Evolutionary conservation across 1,284 basidiomycete genomes (phyloP).

Genomic region (Phenoliferia sp.): DNA sequence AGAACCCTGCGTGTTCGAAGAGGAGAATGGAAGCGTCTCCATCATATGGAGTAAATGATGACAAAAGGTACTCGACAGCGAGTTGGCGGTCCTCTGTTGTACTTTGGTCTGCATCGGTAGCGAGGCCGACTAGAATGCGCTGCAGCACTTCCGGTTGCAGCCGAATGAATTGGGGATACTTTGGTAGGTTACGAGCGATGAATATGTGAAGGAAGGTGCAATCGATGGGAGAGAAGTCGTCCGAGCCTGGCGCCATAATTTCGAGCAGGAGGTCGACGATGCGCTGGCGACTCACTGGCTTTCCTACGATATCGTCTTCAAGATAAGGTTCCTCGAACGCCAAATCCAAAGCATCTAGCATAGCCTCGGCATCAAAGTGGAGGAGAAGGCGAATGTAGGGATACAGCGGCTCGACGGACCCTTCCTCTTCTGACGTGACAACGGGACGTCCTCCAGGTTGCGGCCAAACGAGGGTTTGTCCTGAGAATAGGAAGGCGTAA

Average conservation of each 20-base stretch:
- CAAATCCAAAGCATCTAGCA: conserved; percentile 88
- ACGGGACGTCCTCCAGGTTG: conserved; percentile 49
- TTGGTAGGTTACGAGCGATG: conserved; percentile 90
- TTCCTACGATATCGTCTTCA: conserved; percentile 56
- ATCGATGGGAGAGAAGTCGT: conserved; percentile 49
- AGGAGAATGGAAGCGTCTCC: conserved; percentile 60
- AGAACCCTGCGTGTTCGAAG: conserved; percentile 83
- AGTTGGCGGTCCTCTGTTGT: conserved; percentile 91
- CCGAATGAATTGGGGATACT: conserved; percentile 85
- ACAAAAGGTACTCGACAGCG: conserved; percentile 91
- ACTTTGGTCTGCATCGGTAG: conserved; percentile 62
- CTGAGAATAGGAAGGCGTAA: conserved; percentile 36
- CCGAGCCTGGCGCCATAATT: conserved; percentile 52
- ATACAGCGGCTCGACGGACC: conserved; percentile 49
- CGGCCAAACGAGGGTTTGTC: conserved; percentile 45
- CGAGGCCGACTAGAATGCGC: conserved; percentile 69
- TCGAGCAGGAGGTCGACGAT: conserved; percentile 84
- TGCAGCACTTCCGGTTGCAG: conserved; percentile 66
- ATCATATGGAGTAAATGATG: conserved; percentile 79
- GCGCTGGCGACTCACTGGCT: conserved; percentile 62
- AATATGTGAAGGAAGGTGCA: conserved; percentile 88
- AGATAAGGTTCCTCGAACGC: conserved; percentile 91
- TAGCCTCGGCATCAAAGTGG: conserved; percentile 86
- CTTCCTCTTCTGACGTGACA: conserved; percentile 25
- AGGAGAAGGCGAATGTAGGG: conserved; percentile 83